Conservation (phyloP, 495 filamentous ascomycete species). For the Barbatosphaeria neglecta region DNA sequence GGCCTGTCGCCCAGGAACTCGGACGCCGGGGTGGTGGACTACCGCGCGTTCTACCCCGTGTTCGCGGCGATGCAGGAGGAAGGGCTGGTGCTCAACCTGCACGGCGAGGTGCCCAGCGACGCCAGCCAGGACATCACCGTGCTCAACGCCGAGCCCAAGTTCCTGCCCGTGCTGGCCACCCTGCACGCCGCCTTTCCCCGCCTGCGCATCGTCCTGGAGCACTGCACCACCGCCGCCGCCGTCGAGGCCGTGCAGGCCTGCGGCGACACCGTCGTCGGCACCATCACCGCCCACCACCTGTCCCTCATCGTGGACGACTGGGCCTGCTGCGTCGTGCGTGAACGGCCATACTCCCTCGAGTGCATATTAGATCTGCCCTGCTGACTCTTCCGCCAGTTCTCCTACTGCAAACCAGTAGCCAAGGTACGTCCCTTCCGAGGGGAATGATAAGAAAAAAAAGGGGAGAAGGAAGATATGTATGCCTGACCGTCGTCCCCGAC, state of each 20-base stretch:
- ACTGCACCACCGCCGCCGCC: slow-evolving; percentile 77
- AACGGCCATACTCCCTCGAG: not conserved
- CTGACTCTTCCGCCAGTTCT: slow-evolving; percentile 38
- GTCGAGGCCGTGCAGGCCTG: slow-evolving; percentile 64
- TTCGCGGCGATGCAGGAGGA: slow-evolving; percentile 62
- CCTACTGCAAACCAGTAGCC: slow-evolving; percentile 80
- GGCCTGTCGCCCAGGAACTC: slow-evolving; percentile 80
- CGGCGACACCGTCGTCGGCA: slow-evolving; percentile 63
- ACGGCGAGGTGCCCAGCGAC: slow-evolving; percentile 43
- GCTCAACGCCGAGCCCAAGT: slow-evolving; percentile 68
- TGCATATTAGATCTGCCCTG: not conserved
- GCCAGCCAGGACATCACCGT: slow-evolving; percentile 61
- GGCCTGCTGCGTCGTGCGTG: slow-evolving; percentile 43
- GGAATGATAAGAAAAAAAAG: not conserved
- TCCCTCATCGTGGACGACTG: slow-evolving; percentile 67
- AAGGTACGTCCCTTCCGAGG: slow-evolving; percentile 24
- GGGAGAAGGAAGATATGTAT: too few species aligned
- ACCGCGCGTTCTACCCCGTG: slow-evolving; percentile 53
- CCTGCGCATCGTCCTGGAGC: slow-evolving; percentile 68
- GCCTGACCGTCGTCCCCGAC: too few species aligned
- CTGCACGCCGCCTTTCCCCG: slow-evolving; percentile 68
- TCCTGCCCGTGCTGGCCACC: slow-evolving; percentile 62
- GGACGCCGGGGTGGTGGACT: slow-evolving; percentile 64
- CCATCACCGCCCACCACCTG: slow-evolving; percentile 68
- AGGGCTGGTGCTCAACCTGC: slow-evolving; percentile 46